phyloP scores from a whole-genome alignment of 2,329 filamentous ascomycete species.

The Aspergillus pseudoviridinutans region DNA sequence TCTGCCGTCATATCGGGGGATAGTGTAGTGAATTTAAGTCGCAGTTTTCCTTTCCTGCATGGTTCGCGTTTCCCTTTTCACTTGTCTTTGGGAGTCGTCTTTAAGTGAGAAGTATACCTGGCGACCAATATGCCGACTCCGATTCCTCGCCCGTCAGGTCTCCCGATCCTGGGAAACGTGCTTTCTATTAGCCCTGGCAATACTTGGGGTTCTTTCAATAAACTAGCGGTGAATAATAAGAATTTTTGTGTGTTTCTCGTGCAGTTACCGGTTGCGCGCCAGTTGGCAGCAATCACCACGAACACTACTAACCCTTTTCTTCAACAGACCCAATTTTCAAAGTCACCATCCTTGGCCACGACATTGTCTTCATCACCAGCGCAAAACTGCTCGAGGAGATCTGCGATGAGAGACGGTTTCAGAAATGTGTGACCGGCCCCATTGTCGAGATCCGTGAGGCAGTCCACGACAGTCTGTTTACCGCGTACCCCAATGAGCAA shows the following conservation, averaged over 20 bases:
- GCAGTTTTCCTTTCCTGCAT: not conserved
- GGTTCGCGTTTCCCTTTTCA: not conserved
- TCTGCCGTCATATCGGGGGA: not conserved
- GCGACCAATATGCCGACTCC: conserved; percentile 40
- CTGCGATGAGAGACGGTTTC: conserved; percentile 64
- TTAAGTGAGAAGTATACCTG: not conserved
- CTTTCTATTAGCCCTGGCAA: conserved; percentile 48
- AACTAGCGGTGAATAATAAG: conserved; percentile 37
- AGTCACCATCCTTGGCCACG: conserved; percentile 46
- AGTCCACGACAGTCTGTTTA: conserved; percentile 65
- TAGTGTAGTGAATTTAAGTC: not conserved
- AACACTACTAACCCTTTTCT: not conserved
- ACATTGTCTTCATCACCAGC: conserved; percentile 50
- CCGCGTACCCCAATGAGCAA: conserved; percentile 44
- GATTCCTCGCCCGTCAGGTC: conserved; percentile 50
- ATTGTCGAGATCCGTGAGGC: conserved; percentile 57
- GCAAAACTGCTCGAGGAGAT: conserved; percentile 59
- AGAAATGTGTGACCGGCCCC: conserved; percentile 47
- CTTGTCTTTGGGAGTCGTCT: not conserved
- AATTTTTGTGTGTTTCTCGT: conserved; percentile 40
- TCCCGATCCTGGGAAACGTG: conserved; percentile 52
- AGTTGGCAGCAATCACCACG: not conserved
- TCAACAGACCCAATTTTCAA: conserved; percentile 56
- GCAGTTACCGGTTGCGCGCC: not conserved
- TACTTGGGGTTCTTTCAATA: conserved; percentile 49